A percentile compares a stretch with the other conserved stretches of the same genome.
phyloP scores from a whole-genome alignment of 1,139 yeast species.

The Arxiozyma slooffiae region DNA sequence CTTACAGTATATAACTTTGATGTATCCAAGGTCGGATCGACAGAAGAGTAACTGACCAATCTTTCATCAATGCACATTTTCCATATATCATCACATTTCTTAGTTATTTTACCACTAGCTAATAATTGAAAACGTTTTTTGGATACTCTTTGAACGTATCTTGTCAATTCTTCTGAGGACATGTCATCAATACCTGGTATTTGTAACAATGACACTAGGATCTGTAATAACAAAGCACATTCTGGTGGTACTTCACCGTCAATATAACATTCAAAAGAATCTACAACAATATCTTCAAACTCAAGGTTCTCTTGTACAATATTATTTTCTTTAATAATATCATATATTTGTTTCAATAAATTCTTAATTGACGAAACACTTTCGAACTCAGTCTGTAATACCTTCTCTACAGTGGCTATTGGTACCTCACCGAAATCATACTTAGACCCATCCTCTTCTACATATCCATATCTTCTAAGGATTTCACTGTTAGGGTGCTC shows the following conservation, averaged over 20 bases:
- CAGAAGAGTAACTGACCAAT: conserved; percentile 28
- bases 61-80: conserved; percentile 23
- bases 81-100: conserved; percentile 20
- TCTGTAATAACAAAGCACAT: conserved; percentile 43
- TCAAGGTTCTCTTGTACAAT: conserved; percentile 35
- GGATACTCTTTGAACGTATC: conserved; percentile 18
- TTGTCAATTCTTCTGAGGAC: conserved; percentile 8
- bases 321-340: conserved; percentile 26
- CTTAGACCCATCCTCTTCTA: conserved; percentile 64
- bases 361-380: conserved; percentile 6
- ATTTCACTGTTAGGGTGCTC: conserved; percentile 85
- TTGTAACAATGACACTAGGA: conserved; percentile 23
- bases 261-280: conserved; percentile 51
- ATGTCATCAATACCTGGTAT: conserved; percentile 10
- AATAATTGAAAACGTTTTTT: conserved; percentile 31
- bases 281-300: conserved; percentile 43
- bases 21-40: conserved; percentile 14
- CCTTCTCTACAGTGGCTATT: conserved; percentile 32
- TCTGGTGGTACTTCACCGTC: conserved; percentile 53
- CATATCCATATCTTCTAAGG: conserved; percentile 83
- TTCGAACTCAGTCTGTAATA: conserved; percentile 15
- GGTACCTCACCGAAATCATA: conserved; percentile 77
- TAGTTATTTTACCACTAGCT: conserved; percentile 27
- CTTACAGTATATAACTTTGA: conserved; percentile 4
- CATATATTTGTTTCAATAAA: conserved; percentile 19